Evolutionary conservation across 768 basidiomycete species (phyloP), one percentile per base, ranked within the genome.

Genomic region (Sarcodon sp.): DNA sequence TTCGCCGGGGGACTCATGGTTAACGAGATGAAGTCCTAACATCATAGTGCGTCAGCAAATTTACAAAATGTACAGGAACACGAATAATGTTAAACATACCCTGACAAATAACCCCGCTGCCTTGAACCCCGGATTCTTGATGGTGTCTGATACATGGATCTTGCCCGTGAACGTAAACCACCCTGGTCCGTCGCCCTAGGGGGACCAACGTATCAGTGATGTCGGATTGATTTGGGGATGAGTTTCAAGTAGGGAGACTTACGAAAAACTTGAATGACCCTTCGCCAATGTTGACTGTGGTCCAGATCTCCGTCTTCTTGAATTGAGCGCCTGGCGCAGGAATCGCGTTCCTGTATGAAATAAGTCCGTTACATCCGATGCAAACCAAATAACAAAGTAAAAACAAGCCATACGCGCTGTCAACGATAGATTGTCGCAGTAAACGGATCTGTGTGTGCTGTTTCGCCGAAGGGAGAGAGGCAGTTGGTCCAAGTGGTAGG

Each of bases 11-110:
- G 80, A 0, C 64, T 68, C 60, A 82, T 67, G 1, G 77, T 73
- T 16, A 87, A 61, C 13, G 86, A 66, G 45, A 87, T 61, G 58
- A 68, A 83, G 54, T 87, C 84, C 83, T 86, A 48, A n/a, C 15
- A 16, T 41, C 39, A 15, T 8, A 16, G 8, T 7, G 13, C 39
- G 8, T 13, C 39, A 15, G 39, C 13, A 41, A 15, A 34, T 8
- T 13, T 18, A 21, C 18, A 32, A 38, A 27, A 3, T 27, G 21
- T 4, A 4, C 21, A 27, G 47, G 32, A 54, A 34, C 15, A 44
- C 36, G 27, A n/a, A 35, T 11, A 27, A 8, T 16, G 6, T 37
- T 33, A 15, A 15, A 44, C 67, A 35, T 58, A 83, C 83, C 68
- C 76, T 76, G 38, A 85, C 74, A 7, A 66, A 70, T 33, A 87